Conservation (phyloP, 2,329 filamentous ascomycete genomes). For the Alternaria angustiovoidea region DNA sequence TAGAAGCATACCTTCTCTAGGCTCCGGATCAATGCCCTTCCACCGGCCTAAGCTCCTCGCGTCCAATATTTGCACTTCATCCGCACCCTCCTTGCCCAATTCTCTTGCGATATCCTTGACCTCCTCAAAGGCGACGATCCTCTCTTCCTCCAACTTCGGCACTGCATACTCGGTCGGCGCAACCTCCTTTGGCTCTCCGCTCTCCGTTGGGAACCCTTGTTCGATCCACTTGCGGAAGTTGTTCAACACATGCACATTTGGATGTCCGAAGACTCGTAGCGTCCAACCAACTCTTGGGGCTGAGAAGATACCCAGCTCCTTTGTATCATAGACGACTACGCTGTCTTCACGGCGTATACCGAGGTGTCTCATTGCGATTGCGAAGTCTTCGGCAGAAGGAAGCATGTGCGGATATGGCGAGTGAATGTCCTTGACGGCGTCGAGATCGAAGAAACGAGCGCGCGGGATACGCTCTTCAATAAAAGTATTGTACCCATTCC, state of each 20-base stretch:
- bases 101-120: conserved; percentile 80
- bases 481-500: conserved; percentile 83
- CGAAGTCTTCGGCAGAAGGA: conserved; percentile 80
- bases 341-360: conserved; percentile 88
- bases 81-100: conserved; percentile 80
- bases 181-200: conserved; percentile 69
- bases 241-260: conserved; percentile 87
- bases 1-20: conserved; percentile 69
- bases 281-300: conserved; percentile 96
- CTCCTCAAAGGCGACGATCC: conserved; percentile 82
- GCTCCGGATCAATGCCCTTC: conserved; percentile 83
- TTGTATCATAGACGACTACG: conserved; percentile 92
- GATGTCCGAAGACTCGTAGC: conserved; percentile 86
- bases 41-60: conserved; percentile 82
- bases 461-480: conserved; percentile 83
- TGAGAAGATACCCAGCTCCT: conserved; percentile 91
- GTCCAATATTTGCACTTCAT: conserved; percentile 88
- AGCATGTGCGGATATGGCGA: conserved; percentile 98
- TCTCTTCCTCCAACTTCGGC: conserved; percentile 60
- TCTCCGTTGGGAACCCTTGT: conserved; percentile 80
- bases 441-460: conserved; percentile 95
- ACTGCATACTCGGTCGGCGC: conserved; percentile 53
- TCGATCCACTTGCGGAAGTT: conserved; percentile 97
- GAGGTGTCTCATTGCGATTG: conserved; percentile 84
- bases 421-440: conserved; percentile 85